These are phyloP conservation scores for Aspergillus sp. DNA, from an alignment of 2,329 filamentous ascomycete genomes.

Conservation along the genomic window DNA sequence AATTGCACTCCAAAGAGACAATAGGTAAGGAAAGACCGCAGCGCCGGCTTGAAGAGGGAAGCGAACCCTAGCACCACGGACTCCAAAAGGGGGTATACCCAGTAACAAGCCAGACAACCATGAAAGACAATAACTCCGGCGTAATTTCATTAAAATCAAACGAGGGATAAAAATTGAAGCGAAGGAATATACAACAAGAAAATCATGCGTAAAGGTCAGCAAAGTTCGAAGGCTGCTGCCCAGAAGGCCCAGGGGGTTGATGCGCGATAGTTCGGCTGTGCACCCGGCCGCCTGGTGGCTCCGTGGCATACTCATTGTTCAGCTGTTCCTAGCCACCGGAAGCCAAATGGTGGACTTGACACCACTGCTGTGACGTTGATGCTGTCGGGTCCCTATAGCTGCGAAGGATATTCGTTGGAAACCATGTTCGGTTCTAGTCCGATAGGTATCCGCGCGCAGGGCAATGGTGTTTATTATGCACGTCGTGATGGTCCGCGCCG, in stretches of 20 bases:
- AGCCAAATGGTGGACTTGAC: background rate
- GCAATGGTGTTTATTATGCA: background rate
- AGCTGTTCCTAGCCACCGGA: background rate
- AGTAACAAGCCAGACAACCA: slow-evolving; percentile 2
- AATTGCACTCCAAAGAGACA: background rate
- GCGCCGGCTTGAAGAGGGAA: slow-evolving; percentile 7
- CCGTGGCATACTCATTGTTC: slow-evolving; percentile 1
- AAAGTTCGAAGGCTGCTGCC: slow-evolving; percentile 17
- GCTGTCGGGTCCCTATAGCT: background rate
- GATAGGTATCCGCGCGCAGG: background rate
- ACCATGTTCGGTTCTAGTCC: background rate
- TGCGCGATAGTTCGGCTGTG: slow-evolving; percentile 26
- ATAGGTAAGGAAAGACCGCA: background rate
- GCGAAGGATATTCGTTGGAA: background rate
- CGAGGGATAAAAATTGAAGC: background rate
- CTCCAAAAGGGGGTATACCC: slow-evolving; percentile 13
- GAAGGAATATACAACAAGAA: background rate
- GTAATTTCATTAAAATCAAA: background rate
- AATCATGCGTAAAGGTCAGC: slow-evolving; percentile 10
- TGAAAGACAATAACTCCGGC: slow-evolving; percentile 4
- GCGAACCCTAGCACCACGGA: background rate
- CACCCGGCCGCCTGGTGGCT: slow-evolving; percentile 24
- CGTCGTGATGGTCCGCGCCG: background rate
- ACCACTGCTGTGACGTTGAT: background rate
- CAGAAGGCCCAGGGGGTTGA: slow-evolving; percentile 20